A percentile compares a stretch with the other conserved stretches of the same genome.
These are phyloP conservation scores for Starmerella bombicola DNA, from an alignment of 805 yeast species.

Conservation along the genomic window DNA sequence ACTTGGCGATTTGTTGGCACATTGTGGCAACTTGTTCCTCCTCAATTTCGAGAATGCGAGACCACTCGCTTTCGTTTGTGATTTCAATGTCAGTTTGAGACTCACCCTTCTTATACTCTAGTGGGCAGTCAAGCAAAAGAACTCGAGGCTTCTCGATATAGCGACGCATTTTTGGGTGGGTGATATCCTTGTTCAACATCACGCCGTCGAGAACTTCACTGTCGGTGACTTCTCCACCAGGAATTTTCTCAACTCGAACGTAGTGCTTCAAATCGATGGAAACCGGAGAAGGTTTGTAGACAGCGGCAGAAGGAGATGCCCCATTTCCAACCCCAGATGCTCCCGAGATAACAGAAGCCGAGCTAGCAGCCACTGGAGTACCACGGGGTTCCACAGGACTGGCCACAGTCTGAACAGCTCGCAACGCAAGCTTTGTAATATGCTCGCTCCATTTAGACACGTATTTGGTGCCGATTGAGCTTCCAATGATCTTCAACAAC, in stretches of 20 bases:
- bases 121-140: conserved; percentile 83
- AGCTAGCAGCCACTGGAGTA: conserved; percentile 49
- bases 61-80: conserved; percentile 93
- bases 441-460: conserved; percentile 78
- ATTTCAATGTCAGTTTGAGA: conserved; percentile 97
- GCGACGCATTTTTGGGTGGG: conserved; percentile 98
- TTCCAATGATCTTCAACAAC: conserved; percentile 71
- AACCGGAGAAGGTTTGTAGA: conserved; percentile 36
- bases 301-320: conserved; percentile 1
- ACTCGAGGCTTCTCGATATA: conserved; percentile 77
- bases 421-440: conserved; percentile 80
- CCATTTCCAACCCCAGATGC: background rate
- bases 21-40: conserved; percentile 87
- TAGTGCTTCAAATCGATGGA: conserved; percentile 91
- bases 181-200: conserved; percentile 86
- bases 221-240: conserved; percentile 95
- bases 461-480: conserved; percentile 93
- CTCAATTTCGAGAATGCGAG: conserved; percentile 84
- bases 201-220: conserved; percentile 82
- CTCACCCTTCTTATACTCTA: conserved; percentile 98
- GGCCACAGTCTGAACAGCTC: conserved; percentile 75
- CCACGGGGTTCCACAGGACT: conserved; percentile 30
- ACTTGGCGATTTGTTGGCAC: conserved; percentile 72
- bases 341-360: conserved; percentile 31
- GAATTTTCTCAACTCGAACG: conserved; percentile 86